Base-by-base conservation (phyloP, 2,329 filamentous ascomycete genomes). In the Fusarium sp. region DNA sequence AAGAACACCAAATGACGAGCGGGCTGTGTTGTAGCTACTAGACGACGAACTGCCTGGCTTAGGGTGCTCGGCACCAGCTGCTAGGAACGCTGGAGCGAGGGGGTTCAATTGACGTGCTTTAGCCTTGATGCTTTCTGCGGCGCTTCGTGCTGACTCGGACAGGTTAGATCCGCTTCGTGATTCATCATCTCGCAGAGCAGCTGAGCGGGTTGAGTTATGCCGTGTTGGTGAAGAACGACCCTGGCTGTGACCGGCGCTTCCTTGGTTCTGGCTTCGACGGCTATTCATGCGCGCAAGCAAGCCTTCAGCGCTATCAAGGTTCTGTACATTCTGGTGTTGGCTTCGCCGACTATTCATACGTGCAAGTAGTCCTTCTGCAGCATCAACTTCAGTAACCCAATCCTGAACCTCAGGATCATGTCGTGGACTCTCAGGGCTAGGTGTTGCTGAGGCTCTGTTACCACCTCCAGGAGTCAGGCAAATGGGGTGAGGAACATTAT, bases 341-440 rank as follows among this genome's bases (percentile, higher is more conserved):
- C 70, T 71, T 52, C 63, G 55, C 7, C 75, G 70, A 25, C 78
- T 79, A 47, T 81, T 81, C 77, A 85, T 83, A 50, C 83, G 84
- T 5, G 84, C 81, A 22, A 89, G 81, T 13, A 90, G 80, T 3
- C 85, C 83, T 66, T 89, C 87, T 2, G 86, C 84, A 5, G 84
- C 86, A 66, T 89, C 87, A 3, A 89, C 83, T 39, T 89, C 87
- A 0, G 84, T 84, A 49, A 88, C 87, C 88, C 88, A 90, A 68
- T 87, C 86, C 62, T 87, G 86, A 5, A 90, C 87, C 36, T 89
- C 88, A 0, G 85, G 85, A 71, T 90, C 86, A 42, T 78, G 75
- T 36, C 79, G 75, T 7, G 74, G 77, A 25, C 72, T 74, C n/a
- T 87, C 84, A 3, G 84, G 83, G 58, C 82, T 85, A 2, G 83